These are phyloP conservation scores for Dictyostelium firmibasis DNA, from an alignment of 78 protist species.

Conservation along the genomic window DNA sequence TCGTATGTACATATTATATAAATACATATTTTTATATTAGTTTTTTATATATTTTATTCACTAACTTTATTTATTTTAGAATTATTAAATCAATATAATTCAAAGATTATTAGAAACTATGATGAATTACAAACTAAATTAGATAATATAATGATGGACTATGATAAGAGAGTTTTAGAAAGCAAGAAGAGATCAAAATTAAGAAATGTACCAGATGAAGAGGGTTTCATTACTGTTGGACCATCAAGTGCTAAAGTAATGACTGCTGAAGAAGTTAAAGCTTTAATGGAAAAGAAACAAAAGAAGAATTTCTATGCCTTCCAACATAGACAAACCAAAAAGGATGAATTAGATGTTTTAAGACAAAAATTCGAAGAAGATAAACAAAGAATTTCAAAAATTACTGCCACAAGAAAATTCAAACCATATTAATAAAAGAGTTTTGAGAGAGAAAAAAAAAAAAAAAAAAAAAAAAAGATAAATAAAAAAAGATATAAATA, in stretches of 20 bases:
- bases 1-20: neutral
- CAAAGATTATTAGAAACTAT: constrained; percentile 19
- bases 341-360: constrained; percentile 43
- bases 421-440: constrained; percentile 58
- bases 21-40: neutral
- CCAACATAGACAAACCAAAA: constrained; percentile 78
- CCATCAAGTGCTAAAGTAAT: neutral
- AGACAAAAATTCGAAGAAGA: constrained; percentile 77
- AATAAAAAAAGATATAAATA: neutral
- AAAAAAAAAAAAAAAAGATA: neutral
- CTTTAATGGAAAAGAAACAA: constrained; percentile 3
- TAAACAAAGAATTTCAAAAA: constrained; percentile 60
- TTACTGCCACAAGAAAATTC: constrained; percentile 51
- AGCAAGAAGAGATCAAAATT: neutral
- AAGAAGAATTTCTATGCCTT: constrained; percentile 64
- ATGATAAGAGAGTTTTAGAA: constrained; percentile 31
- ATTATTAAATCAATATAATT: constrained; percentile 25
- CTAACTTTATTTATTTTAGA: neutral
- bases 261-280: constrained; percentile 24
- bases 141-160: constrained; percentile 47
- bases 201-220: constrained; percentile 42
- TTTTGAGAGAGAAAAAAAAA: neutral
- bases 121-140: constrained; percentile 34
- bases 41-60: neutral
- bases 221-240: constrained; percentile 60